A percentile compares a stretch with the other conserved stretches of the same genome.
Evolutionary conservation across 805 yeast genomes (phyloP).

Genomic region (Candida loeiensis): DNA sequence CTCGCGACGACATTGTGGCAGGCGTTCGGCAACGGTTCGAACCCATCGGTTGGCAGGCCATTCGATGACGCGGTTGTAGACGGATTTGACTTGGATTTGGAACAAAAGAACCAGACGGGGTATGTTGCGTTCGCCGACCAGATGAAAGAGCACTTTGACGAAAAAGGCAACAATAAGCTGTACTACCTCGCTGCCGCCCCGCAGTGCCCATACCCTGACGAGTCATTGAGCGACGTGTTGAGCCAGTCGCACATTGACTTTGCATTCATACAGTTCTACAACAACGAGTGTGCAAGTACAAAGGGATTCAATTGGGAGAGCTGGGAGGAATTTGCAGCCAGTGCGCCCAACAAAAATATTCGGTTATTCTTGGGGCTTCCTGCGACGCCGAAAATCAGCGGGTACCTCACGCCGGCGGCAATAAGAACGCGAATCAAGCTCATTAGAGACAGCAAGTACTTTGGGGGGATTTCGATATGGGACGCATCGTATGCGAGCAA

Average conservation of each 20-base stretch:
- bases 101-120: constrained; percentile 30
- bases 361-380: constrained; percentile 36
- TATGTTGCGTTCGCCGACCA: constrained; percentile 14
- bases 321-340: constrained; percentile 63
- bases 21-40: constrained; percentile 34
- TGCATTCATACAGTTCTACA: constrained; percentile 83
- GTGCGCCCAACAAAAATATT: constrained; percentile 44
- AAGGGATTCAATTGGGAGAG: constrained; percentile 56
- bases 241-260: constrained; percentile 64
- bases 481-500: constrained; percentile 27
- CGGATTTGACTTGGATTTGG: constrained; percentile 32
- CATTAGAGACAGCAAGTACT: constrained; percentile 18
- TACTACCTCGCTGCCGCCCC: constrained; percentile 86
- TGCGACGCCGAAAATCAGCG: constrained; percentile 32
- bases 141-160: neutral
- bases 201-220: constrained; percentile 85
- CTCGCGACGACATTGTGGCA: constrained; percentile 47
- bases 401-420: constrained; percentile 30
- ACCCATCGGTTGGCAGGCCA: constrained; percentile 11
- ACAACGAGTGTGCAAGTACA: constrained; percentile 64
- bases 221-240: constrained; percentile 20
- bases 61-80: constrained; percentile 17
- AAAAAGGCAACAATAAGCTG: constrained; percentile 2
- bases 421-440: constrained; percentile 12
- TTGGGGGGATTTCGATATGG: constrained; percentile 37